A percentile compares a stretch with the other conserved stretches of the same genome.
Evolutionary conservation across 345 rosid genomes (phyloP).

Genomic region (Populus tremula): DNA sequence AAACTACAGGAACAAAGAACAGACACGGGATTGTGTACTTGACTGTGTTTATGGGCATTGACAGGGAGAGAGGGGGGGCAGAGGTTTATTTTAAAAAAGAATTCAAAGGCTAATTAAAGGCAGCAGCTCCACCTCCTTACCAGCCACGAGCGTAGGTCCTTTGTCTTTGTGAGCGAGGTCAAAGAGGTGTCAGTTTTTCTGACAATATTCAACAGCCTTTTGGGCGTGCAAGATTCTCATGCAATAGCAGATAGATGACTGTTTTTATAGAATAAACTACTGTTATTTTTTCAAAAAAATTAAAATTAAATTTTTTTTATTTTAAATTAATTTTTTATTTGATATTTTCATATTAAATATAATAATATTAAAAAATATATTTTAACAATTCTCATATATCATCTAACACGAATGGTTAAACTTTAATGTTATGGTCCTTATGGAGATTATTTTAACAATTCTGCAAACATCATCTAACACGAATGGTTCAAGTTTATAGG

Average conservation of each 20-base stretch:
- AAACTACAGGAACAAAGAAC: not conserved
- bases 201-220: conserved; percentile 26
- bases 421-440: too few species aligned
- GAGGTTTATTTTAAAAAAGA: not conserved
- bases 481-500: too few species aligned
- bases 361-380: too few species aligned
- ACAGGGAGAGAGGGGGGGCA: too few species aligned
- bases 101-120: not conserved
- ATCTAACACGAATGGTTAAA: too few species aligned
- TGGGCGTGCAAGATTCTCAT: conserved; percentile 11
- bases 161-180: not conserved
- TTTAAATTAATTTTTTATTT: too few species aligned
- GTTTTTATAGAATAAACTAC: not conserved
- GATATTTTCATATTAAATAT: too few species aligned
- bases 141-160: not conserved
- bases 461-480: too few species aligned
- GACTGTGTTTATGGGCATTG: not conserved
- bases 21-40: not conserved
- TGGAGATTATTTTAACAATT: too few species aligned
- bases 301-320: too few species aligned
- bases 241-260: not conserved
- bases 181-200: conserved; percentile 34
- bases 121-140: not conserved
- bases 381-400: too few species aligned
- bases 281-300: too few species aligned